phyloP scores from a whole-genome alignment of 768 basidiomycete species.

The Steccherinum ochraceum region DNA sequence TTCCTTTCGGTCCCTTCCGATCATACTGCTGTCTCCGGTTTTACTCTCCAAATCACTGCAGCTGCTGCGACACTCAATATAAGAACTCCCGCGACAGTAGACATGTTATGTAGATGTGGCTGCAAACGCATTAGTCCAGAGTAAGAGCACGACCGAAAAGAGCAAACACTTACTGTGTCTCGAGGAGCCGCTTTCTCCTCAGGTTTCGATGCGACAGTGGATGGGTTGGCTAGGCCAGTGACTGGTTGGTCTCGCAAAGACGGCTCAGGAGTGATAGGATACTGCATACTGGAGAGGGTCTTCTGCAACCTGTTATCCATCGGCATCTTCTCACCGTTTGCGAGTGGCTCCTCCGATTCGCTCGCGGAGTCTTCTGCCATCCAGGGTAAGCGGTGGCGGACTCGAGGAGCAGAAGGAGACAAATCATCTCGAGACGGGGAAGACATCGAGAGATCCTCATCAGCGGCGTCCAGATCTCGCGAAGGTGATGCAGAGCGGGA shows the following conservation, averaged over 20 bases:
- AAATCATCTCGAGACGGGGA: slow-evolving; percentile 5
- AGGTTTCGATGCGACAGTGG: slow-evolving; percentile 12
- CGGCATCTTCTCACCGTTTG: slow-evolving; percentile 10
- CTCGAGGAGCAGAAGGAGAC: slow-evolving; percentile 1
- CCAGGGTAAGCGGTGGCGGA: slow-evolving; percentile 20
- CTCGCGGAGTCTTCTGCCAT: slow-evolving; percentile 18
- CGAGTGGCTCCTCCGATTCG: slow-evolving; percentile 14
- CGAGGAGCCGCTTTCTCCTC: slow-evolving; percentile 16
- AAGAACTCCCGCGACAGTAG: slow-evolving; percentile 55
- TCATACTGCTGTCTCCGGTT: slow-evolving; percentile 29
- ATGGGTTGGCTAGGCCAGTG: slow-evolving; percentile 10
- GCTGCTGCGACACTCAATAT: slow-evolving; percentile 63
- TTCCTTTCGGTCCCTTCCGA: not conserved
- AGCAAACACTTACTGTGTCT: slow-evolving; percentile 15
- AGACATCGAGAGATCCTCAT: slow-evolving; percentile 3
- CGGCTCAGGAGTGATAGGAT: slow-evolving; percentile 23
- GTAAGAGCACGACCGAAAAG: not conserved
- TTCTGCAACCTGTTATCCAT: slow-evolving; percentile 7
- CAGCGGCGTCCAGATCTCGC: slow-evolving; percentile 8
- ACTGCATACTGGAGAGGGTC: slow-evolving; percentile 14
- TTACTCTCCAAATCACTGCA: slow-evolving; percentile 69
- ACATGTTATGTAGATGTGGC: slow-evolving; percentile 27
- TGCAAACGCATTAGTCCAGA: slow-evolving; percentile 12
- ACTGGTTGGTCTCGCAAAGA: slow-evolving; percentile 22
- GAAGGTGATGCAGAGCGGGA: slow-evolving; percentile 27